phyloP scores from a whole-genome alignment of 2,329 filamentous ascomycete genomes.

The Trichoderma sp. region DNA sequence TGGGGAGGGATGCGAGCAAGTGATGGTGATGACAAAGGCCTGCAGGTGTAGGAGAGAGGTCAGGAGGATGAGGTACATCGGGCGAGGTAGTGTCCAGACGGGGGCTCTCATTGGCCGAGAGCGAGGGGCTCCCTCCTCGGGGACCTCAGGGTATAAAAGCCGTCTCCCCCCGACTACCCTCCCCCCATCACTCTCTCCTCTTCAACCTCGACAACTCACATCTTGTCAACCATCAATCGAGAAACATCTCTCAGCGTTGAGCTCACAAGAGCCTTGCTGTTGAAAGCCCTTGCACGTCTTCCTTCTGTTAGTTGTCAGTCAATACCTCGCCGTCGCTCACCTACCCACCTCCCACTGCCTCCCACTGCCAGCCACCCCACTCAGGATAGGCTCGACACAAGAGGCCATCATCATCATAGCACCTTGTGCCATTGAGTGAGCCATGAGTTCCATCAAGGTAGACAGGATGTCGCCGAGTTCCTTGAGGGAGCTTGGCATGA shows the following conservation, averaged over 20 bases:
- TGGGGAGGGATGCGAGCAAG: constrained; percentile 3
- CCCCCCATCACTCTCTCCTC: constrained; percentile 22
- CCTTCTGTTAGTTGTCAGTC: constrained; percentile 2
- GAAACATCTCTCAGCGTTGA: constrained; percentile 12
- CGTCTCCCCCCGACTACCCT: constrained; percentile 19
- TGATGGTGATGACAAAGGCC: constrained; percentile 8
- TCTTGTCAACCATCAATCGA: constrained; percentile 5
- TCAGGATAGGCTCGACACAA: not conserved
- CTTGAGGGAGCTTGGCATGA: not conserved
- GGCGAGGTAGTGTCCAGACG: constrained; percentile 18
- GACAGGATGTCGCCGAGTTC: constrained; percentile 19
- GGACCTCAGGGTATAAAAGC: constrained; percentile 25
- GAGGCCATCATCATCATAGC: not conserved
- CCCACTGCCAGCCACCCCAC: not conserved
- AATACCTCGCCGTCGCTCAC: constrained; percentile 2
- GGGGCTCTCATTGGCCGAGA: constrained; percentile 23
- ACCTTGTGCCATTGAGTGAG: not conserved
- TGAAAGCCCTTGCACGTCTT: not conserved
- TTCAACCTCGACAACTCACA: constrained; percentile 5
- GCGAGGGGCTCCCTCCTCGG: constrained; percentile 21
- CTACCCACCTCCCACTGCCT: not conserved
- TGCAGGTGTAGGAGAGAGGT: constrained; percentile 20
- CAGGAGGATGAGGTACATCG: constrained; percentile 25
- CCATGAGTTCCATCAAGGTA: constrained; percentile 22
- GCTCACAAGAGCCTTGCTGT: constrained; percentile 1